These are phyloP conservation scores for Picea glauca DNA, from an alignment of 75 land plant species.

Conservation along the genomic window DNA sequence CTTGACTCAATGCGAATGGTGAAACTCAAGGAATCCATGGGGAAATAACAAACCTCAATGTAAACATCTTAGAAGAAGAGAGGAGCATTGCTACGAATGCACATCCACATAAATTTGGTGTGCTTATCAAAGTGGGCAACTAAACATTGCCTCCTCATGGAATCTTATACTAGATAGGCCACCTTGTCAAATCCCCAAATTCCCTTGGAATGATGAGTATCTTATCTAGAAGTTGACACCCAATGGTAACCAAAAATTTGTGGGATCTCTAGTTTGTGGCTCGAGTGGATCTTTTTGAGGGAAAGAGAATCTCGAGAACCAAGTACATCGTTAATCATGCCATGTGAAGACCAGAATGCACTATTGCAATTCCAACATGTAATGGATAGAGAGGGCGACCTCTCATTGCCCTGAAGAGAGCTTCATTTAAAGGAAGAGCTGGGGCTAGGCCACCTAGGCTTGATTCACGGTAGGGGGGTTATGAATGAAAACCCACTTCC, in stretches of 20 bases:
- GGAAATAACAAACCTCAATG: neutral
- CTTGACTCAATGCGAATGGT: neutral
- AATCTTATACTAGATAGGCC: neutral
- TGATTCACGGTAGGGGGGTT: neutral
- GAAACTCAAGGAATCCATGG: neutral
- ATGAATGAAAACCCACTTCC: neutral
- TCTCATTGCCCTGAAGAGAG: neutral
- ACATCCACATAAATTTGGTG: neutral
- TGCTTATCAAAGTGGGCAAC: neutral
- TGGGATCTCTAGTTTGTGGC: neutral
- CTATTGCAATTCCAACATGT: neutral
- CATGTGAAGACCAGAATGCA: neutral
- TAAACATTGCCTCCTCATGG: neutral
- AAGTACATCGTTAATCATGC: neutral
- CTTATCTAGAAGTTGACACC: neutral
- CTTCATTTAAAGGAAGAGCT: neutral
- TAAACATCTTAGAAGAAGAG: neutral
- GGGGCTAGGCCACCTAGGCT: neutral
- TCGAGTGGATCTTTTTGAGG: neutral
- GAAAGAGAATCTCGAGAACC: neutral
- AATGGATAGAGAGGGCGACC: neutral
- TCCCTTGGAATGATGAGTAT: neutral
- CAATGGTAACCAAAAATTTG: neutral
- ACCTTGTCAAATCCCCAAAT: neutral
- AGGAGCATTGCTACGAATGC: neutral